Percentiles rank a stretch among this genome's conserved stretches.
These are phyloP conservation scores for Aureobasidium zeae DNA, from an alignment of 2,329 filamentous ascomycete species.

Conservation along the genomic window DNA sequence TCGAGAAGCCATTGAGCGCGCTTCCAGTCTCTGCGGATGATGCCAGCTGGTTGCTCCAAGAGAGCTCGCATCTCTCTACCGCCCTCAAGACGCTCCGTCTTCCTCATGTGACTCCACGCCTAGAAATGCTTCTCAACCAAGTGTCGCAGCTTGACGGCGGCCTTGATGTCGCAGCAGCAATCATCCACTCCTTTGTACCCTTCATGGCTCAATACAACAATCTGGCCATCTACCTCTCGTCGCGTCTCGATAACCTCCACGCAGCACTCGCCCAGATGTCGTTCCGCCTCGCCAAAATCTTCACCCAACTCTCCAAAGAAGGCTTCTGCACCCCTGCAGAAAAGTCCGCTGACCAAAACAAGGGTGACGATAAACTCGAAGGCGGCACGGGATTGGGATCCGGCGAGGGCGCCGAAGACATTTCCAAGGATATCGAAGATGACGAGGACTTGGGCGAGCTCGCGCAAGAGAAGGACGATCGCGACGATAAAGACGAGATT, in stretches of 20 bases:
- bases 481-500: slow-evolving; percentile 48
- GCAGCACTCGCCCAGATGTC: slow-evolving; percentile 63
- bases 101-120: slow-evolving; percentile 41
- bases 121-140: slow-evolving; percentile 38
- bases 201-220: slow-evolving; percentile 64
- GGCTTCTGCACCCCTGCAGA: slow-evolving; percentile 90
- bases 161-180: slow-evolving; percentile 42
- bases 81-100: slow-evolving; percentile 53
- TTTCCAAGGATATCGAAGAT: slow-evolving; percentile 90
- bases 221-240: slow-evolving; percentile 51
- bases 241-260: slow-evolving; percentile 56
- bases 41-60: slow-evolving; percentile 52
- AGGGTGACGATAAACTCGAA: slow-evolving; percentile 64
- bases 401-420: slow-evolving; percentile 90
- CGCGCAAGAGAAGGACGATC: slow-evolving; percentile 67
- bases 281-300: slow-evolving; percentile 65
- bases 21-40: slow-evolving; percentile 54
- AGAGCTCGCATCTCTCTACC: slow-evolving; percentile 36
- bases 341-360: slow-evolving; percentile 42
- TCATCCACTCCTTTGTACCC: slow-evolving; percentile 56
- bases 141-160: slow-evolving; percentile 37
- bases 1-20: slow-evolving; percentile 47
- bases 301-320: slow-evolving; percentile 67
- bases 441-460: slow-evolving; percentile 90
- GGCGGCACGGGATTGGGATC: slow-evolving; percentile 89